Conservation (phyloP, 202 grass and related monocot species). For the Carex sylvatica region DNA sequence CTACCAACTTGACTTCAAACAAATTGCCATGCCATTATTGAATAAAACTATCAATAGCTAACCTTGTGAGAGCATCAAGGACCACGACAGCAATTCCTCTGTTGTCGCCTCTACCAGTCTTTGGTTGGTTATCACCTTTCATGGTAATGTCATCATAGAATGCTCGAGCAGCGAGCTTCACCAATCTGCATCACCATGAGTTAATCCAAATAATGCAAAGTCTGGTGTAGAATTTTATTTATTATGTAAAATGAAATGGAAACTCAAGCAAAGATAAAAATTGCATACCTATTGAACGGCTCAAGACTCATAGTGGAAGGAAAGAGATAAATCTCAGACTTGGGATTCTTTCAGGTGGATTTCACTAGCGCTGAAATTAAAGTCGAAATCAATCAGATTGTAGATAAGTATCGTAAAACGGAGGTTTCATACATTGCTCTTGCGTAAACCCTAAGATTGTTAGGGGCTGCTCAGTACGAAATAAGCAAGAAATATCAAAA, state of each 20-base stretch:
- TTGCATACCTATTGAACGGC: constrained; percentile 22
- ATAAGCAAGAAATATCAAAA: neutral
- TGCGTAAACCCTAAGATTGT: neutral
- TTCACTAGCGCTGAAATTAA: constrained; percentile 6
- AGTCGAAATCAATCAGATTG: neutral
- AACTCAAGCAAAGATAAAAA: neutral
- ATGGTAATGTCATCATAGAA: constrained; percentile 92
- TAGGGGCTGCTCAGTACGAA: neutral
- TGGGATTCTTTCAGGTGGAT: neutral
- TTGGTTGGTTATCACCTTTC: constrained; percentile 92
- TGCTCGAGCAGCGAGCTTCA: constrained; percentile 75
- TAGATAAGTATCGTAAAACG: neutral
- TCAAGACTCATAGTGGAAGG: constrained; percentile 28
- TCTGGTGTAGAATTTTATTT: neutral
- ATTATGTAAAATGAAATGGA: neutral
- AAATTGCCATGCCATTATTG: neutral
- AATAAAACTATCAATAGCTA: neutral
- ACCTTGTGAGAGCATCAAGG: constrained; percentile 85
- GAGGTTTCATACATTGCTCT: neutral
- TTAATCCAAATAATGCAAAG: constrained; percentile 3
- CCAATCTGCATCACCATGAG: constrained; percentile 39
- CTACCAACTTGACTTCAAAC: neutral
- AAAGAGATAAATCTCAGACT: neutral
- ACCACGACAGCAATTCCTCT: constrained; percentile 95
- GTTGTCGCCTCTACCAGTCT: constrained; percentile 88